phyloP scores from a whole-genome alignment of 306 rosid genomes.

The Senna siamea region DNA sequence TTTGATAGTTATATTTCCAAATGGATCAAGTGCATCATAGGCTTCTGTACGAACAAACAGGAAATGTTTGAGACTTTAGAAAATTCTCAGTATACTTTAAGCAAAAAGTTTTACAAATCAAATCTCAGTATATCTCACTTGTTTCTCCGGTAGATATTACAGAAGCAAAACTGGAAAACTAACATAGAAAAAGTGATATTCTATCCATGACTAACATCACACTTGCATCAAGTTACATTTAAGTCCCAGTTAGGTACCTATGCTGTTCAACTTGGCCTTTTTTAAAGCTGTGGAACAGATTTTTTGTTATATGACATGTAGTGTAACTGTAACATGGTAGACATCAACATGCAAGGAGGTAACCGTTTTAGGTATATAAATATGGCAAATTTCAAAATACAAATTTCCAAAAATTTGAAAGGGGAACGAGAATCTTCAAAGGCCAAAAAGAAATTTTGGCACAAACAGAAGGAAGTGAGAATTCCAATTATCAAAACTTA shows the following conservation, averaged over 20 bases:
- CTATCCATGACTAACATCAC: background rate
- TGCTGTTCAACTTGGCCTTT: background rate
- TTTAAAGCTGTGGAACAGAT: background rate
- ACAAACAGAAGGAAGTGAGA: background rate
- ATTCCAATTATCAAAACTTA: background rate
- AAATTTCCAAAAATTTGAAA: background rate
- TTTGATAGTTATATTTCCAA: slow-evolving; percentile 71
- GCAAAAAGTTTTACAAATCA: background rate
- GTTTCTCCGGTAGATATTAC: background rate
- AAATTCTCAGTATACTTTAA: background rate
- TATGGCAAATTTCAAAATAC: background rate
- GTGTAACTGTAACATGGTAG: background rate
- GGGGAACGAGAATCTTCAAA: background rate
- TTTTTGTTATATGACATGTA: background rate
- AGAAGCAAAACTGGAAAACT: background rate
- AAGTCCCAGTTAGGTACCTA: background rate
- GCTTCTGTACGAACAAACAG: slow-evolving; percentile 53
- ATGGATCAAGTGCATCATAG: slow-evolving; percentile 70
- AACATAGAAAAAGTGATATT: background rate
- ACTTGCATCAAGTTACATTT: too few species aligned
- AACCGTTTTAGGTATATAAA: background rate
- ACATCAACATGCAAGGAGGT: background rate
- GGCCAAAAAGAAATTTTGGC: background rate
- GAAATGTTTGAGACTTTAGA: background rate
- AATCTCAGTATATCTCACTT: background rate